phyloP scores from a whole-genome alignment of 306 rosid genomes.

The Amphicarpaea edgeworthii region DNA sequence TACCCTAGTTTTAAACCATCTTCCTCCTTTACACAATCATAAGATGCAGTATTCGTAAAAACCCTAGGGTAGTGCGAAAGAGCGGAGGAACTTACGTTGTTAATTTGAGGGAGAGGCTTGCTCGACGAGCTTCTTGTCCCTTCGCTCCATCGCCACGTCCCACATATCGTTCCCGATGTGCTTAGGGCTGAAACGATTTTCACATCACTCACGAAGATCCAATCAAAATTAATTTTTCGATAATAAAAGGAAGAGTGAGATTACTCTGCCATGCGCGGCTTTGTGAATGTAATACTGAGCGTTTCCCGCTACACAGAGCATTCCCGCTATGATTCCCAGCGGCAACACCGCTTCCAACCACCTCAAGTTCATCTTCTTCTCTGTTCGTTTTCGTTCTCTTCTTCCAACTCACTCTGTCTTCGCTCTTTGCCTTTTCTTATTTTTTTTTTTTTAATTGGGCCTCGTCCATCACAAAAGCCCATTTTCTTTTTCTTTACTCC shows the following conservation, averaged over 20 bases:
- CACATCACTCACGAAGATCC: neutral
- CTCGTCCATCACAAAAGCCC: neutral
- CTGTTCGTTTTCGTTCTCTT: neutral
- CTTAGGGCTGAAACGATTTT: conserved; percentile 74
- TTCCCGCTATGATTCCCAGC: conserved; percentile 88
- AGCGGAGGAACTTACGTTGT: neutral
- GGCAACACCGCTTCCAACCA: conserved; percentile 88
- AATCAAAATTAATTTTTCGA: neutral
- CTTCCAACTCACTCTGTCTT: neutral
- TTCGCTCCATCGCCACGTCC: conserved; percentile 97
- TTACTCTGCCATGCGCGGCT: conserved; percentile 85
- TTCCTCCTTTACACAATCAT: neutral
- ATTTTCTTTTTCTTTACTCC: neutral
- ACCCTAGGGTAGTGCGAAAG: neutral
- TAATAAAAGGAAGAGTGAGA: neutral
- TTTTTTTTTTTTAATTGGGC: neutral
- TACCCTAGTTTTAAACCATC: neutral
- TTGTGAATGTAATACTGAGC: conserved; percentile 89
- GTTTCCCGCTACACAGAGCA: conserved; percentile 90
- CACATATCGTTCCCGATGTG: conserved; percentile 91
- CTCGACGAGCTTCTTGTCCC: conserved; percentile 88
- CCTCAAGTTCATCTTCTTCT: conserved; percentile 54
- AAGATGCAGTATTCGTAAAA: neutral
- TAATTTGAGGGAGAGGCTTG: conserved; percentile 55
- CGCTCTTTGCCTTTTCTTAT: neutral